Evolutionary conservation across 768 basidiomycete species (phyloP), one percentile per base, ranked within the genome.

Genomic region (Hemileccinum rubropunctum): DNA sequence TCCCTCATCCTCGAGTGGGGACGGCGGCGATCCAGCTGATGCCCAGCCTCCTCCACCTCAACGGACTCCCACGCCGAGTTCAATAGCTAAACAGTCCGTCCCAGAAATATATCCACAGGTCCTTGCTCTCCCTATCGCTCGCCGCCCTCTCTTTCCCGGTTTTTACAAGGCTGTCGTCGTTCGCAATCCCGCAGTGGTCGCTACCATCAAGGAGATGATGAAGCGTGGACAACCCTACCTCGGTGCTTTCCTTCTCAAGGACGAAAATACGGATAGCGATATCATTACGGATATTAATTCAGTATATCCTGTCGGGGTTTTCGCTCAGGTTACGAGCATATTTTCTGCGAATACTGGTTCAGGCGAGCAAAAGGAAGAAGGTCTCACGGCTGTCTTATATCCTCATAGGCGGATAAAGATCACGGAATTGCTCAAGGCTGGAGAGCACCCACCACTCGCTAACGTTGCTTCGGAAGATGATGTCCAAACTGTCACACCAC

Each of bases 121-220:
- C 37, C 80, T 98, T 23, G 95, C 95, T 2, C 81, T 98, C 0
- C 95, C 95, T 4, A 98, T 98, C 52, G 93, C 93, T 28, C 85
- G 94, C 37, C 81, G 95, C 15, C 95, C 95, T 1, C 84, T 98
- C 40, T 98, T 98, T 73, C 95, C 95, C 4, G 93, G 94, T 27
- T 97, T 98, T 70, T 98, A 98, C 79, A 97, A 98, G 67, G 95
- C 95, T 3, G 95, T 98, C 43, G 93, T 98, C 50, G 80, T 99
- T 45, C 82, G 86, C 18, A 90, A 98, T 57, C 91, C 92, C 0
- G 79, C 83, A 0, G 95, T 99, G 28, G 93, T 98, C 34, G 82
- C 85, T 8, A 92, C 94, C 13, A 89, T 99, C 64, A 91, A 93
- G 71, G 94, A 97, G 64, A 91, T 95, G 83, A 91, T 95, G 81